Conservation (phyloP, 192 early-diverging fungal species). For the Mortierella alpina region DNA sequence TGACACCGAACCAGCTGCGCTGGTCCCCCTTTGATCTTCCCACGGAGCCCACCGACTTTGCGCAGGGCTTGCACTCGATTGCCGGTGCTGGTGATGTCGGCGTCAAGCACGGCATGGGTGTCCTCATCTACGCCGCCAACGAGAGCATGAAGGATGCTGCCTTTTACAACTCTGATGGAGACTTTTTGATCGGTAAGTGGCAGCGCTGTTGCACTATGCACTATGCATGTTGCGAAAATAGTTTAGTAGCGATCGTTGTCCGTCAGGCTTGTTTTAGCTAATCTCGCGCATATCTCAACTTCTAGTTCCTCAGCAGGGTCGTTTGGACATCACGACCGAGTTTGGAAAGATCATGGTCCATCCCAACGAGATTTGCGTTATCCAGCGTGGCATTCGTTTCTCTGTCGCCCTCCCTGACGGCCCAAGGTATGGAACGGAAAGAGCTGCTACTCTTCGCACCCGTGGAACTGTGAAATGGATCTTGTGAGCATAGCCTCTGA, state of each 20-base stretch:
- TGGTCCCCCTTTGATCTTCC: conserved; percentile 92
- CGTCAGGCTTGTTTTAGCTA: background rate
- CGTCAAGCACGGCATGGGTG: conserved; percentile 80
- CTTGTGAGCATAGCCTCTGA: background rate
- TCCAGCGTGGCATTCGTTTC: conserved; percentile 93
- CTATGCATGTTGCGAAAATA: no score
- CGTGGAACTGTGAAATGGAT: background rate
- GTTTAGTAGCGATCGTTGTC: background rate
- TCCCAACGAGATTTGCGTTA: conserved; percentile 93
- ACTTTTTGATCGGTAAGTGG: conserved; percentile 83
- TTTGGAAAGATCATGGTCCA: conserved; percentile 84
- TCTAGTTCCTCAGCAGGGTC: conserved; percentile 90
- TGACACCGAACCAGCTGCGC: conserved; percentile 89
- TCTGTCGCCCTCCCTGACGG: conserved; percentile 83
- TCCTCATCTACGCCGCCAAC: conserved; percentile 87
- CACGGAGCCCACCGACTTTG: conserved; percentile 75
- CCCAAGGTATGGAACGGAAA: conserved; percentile 60
- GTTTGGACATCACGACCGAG: conserved; percentile 91
- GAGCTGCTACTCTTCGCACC: background rate
- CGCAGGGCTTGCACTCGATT: conserved; percentile 85
- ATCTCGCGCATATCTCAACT: background rate
- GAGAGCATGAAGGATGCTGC: conserved; percentile 80
- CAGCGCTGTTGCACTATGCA: background rate
- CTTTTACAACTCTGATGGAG: conserved; percentile 93
- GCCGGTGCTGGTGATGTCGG: conserved; percentile 88